Percentiles rank a stretch among this genome's conserved stretches.
Evolutionary conservation across 1,284 basidiomycete species (phyloP).

Genomic region (Xerocomus tenax): DNA sequence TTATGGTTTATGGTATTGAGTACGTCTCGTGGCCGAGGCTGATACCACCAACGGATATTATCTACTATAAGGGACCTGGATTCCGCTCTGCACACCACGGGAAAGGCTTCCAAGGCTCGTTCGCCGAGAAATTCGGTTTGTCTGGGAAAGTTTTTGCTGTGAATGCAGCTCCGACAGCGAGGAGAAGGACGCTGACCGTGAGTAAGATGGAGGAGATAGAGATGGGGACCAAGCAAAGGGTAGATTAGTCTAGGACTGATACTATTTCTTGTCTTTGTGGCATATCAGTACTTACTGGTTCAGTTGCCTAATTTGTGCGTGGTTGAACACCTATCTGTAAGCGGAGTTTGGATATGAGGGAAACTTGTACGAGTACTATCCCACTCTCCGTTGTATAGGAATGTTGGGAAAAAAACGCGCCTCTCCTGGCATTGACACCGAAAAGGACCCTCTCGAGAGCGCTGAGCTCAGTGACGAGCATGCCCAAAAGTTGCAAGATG

Average conservation of each 20-base stretch:
- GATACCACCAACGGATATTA: slow-evolving; percentile 73
- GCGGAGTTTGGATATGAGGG: slow-evolving; percentile 28
- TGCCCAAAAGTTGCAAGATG: slow-evolving; percentile 51
- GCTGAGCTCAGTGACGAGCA: slow-evolving; percentile 64
- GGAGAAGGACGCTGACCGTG: slow-evolving; percentile 34
- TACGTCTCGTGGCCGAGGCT: slow-evolving; percentile 95
- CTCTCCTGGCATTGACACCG: slow-evolving; percentile 60
- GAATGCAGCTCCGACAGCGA: slow-evolving; percentile 31
- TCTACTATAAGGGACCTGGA: slow-evolving; percentile 83
- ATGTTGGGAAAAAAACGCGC: slow-evolving; percentile 60
- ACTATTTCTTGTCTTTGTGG: neutral
- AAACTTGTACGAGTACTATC: slow-evolving; percentile 17
- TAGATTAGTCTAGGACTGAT: slow-evolving; percentile 42
- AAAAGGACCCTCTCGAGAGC: slow-evolving; percentile 57
- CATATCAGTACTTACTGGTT: neutral
- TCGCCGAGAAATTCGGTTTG: slow-evolving; percentile 30
- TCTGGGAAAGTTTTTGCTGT: slow-evolving; percentile 28
- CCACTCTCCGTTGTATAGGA: slow-evolving; percentile 6
- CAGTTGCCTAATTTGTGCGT: slow-evolving; percentile 10
- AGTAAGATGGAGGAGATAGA: slow-evolving; percentile 48
- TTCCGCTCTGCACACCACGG: slow-evolving; percentile 73
- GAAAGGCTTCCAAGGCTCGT: slow-evolving; percentile 51
- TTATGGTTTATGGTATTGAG: slow-evolving; percentile 69
- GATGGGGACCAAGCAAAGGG: slow-evolving; percentile 58
- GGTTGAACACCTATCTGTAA: slow-evolving; percentile 7